Evolutionary conservation across 2,329 filamentous ascomycete genomes (phyloP), one percentile per base, ranked within the genome.

Genomic region (Talaromyces sp.): DNA sequence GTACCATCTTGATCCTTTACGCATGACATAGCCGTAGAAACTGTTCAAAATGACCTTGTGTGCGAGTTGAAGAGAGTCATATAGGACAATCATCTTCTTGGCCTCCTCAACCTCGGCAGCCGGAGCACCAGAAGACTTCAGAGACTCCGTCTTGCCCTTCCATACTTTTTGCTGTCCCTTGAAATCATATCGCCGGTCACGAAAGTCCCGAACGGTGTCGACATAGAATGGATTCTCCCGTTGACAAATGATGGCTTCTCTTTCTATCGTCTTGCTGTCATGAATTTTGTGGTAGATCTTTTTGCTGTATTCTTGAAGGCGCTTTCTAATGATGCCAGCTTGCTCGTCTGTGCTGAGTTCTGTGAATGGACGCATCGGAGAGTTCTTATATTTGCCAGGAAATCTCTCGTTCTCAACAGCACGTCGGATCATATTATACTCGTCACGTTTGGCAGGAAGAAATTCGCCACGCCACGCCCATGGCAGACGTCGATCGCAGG

Each of bases 281-380:
- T 96, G 92, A 62, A 99, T 97, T 75, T 97, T 99, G 82, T 99
- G 94, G 72, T 99, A 99, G 64, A 99, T 96, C 77, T 99, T 99
- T 74, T 97, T 96, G 70, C 91, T 95, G 78, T 96, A 99, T 35
- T 92, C 83, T 65, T 93, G 91, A 54, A 99, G 79, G 35, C 94
- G 87, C 71, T 97, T 99, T 66, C 91, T 89, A 55, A 96, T 82
- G 38, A 94, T 80, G 1, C 70, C 77, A 0, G 92, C 88, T 75
- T 96, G 93, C 70, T 99, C 94, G 61, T 96, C 92, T 2, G 83
- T 75, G 19, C 85, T 80, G 19, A 99, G 79, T 19, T 97, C 91
- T 64, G 92, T 86, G 68, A 97, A 99, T 0, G 86, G 84, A 60
- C 91, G 83, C 63, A 79, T 74, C 0, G 91, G 88, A 9, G 85